Evolutionary conservation across 495 filamentous ascomycete species (phyloP).

Genomic region (Polyplosphaeria fusca): DNA sequence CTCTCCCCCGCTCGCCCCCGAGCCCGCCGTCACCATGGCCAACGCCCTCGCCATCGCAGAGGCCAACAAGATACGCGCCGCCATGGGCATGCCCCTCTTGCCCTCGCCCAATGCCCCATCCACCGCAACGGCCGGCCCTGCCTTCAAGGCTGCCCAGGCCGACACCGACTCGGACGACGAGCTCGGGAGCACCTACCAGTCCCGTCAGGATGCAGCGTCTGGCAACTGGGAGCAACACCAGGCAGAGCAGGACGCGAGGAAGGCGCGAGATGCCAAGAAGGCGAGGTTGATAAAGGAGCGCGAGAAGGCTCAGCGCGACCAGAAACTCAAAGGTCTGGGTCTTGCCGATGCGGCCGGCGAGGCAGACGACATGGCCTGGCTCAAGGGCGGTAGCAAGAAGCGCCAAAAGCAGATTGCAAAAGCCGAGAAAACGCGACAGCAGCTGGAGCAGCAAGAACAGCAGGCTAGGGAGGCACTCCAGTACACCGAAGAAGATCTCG

Average conservation of each 20-base stretch:
- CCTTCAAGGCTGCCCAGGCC: constrained; percentile 56
- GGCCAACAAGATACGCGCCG: constrained; percentile 86
- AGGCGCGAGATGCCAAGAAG: constrained; percentile 69
- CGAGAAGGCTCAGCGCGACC: constrained; percentile 71
- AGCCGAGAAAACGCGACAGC: constrained; percentile 68
- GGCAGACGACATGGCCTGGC: constrained; percentile 80
- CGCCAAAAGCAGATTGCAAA: constrained; percentile 84
- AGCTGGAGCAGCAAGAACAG: constrained; percentile 64
- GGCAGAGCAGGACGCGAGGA: constrained; percentile 62
- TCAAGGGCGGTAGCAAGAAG: constrained; percentile 76
- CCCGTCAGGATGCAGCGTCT: constrained; percentile 70
- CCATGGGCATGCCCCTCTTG: constrained; percentile 85
- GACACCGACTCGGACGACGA: constrained; percentile 52
- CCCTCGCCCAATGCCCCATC: constrained; percentile 60
- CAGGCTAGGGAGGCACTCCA: constrained; percentile 45
- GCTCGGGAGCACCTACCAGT: constrained; percentile 70
- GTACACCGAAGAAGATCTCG: constrained; percentile 80
- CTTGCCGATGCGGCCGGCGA: constrained; percentile 64
- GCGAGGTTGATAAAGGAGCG: constrained; percentile 83
- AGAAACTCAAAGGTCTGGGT: constrained; percentile 73
- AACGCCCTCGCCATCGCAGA: constrained; percentile 86
- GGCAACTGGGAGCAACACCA: constrained; percentile 70
- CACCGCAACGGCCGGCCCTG: constrained; percentile 49
- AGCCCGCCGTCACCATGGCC: constrained; percentile 58
- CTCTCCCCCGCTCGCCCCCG: too few relatives aligned